Evolutionary conservation across 164 flowering plant genomes (phyloP).

Genomic region (Tinospora cordifolia): DNA sequence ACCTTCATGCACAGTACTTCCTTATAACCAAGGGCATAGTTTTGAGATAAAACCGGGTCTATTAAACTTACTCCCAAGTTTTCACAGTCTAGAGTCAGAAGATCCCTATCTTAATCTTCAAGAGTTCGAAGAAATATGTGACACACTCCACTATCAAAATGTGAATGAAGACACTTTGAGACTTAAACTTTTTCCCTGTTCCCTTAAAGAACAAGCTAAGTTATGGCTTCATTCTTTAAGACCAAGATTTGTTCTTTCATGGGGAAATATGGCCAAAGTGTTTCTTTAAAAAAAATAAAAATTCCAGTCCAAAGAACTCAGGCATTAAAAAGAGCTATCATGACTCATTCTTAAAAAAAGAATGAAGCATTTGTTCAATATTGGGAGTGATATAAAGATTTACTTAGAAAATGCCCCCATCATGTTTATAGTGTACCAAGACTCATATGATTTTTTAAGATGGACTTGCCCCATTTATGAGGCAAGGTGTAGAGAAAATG

Average conservation of each 20-base stretch:
- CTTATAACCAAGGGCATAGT: background rate
- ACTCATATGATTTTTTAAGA: conserved; percentile 6
- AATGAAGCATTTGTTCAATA: too few species aligned
- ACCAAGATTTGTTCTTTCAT: too few species aligned
- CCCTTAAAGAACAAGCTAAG: background rate
- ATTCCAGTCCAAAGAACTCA: background rate
- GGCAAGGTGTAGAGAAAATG: conserved; percentile 6
- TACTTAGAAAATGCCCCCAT: too few species aligned
- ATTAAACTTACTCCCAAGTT: background rate
- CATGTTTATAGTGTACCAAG: background rate
- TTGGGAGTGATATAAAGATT: too few species aligned
- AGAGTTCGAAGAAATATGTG: background rate
- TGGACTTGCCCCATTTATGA: background rate
- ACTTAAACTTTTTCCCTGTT: background rate
- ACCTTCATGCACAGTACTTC: background rate
- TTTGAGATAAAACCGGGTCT: background rate
- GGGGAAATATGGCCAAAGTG: background rate
- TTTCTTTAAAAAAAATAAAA: background rate
- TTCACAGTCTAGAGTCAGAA: background rate
- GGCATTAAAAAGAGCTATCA: background rate
- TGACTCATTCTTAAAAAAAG: too few species aligned
- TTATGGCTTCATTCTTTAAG: too few species aligned
- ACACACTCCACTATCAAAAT: background rate
- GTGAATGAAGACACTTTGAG: background rate
- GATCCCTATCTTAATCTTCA: background rate